Evolutionary conservation across 1,139 yeast genomes (phyloP), one percentile per base, ranked within the genome.

Genomic region (Candida labiduridarum): DNA sequence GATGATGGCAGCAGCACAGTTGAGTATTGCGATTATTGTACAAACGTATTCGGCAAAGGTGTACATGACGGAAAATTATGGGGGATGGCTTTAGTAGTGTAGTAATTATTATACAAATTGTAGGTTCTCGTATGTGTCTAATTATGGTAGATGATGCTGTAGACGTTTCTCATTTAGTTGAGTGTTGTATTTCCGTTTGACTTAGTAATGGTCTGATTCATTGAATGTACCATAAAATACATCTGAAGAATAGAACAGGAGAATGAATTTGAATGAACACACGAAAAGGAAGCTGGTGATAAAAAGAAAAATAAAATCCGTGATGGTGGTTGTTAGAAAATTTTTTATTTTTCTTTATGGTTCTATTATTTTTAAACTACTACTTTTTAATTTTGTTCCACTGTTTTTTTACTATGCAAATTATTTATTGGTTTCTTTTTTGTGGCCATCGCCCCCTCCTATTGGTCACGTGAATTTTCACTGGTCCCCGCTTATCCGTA

Each of bases 11-110:
- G 66, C 58, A 41, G 50, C 44, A 18, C 64, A 51, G 53, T 65
- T 65, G 45, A 64, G 50, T 40, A 59, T 48, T 22, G 69, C 59
- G 25, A 64, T 56, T 41, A 65, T 51, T 14, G 69, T 59, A 48
- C 58, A 60, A 31, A 64, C 48, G 29, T 61, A 55, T 54, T 65
- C 60, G 34, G 51, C 36, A 44, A 52, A 43, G 19, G 59, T 52
- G 43, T 57, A 56, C 60, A 57, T 57, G 31, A 15, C 42, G 29
- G 15, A 18, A 18, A 3, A 36, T 5, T 12, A 18, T 8, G n/a
- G 9, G 25, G 18, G 11, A 36, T 36, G 25, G 25, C 6, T 22
- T 22, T 25, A 7, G 10, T 38, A 4, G 7, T 19, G 35, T n/a
- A 10, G 22, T n/a, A 27, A 16, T 34, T 25, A 7, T 27, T 15